A percentile compares a stretch with the other conserved stretches of the same genome.
These are phyloP conservation scores for Bonia amplexicaulis DNA, from an alignment of 176 grass and related monocot species.

Conservation along the genomic window DNA sequence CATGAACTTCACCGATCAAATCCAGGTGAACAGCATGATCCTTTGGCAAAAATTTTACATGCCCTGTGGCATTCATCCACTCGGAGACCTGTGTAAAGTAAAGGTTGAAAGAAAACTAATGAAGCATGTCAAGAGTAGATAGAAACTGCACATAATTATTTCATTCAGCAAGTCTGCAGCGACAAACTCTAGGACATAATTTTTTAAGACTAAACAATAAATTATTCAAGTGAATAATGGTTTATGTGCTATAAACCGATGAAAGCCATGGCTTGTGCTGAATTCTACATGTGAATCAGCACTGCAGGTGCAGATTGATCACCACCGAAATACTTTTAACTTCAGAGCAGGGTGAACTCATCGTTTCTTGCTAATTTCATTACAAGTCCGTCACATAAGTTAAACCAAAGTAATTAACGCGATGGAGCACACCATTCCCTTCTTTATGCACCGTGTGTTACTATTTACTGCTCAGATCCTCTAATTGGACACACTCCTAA, in stretches of 20 bases:
- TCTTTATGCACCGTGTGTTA: background rate
- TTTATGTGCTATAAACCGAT: background rate
- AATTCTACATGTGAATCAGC: background rate
- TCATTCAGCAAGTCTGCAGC: background rate
- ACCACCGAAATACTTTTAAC: background rate
- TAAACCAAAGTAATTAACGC: background rate
- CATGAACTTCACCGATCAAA: constrained; percentile 58
- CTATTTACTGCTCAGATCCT: background rate
- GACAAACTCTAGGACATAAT: background rate
- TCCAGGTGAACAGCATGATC: constrained; percentile 79
- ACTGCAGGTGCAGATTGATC: background rate
- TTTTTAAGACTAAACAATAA: background rate
- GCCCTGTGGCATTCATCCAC: constrained; percentile 62
- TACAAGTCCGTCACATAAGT: background rate
- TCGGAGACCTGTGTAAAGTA: constrained; percentile 68
- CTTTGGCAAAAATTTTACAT: constrained; percentile 50
- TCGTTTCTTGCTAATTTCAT: background rate
- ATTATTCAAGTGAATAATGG: background rate
- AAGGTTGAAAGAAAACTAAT: background rate
- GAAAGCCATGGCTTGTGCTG: background rate
- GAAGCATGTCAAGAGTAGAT: background rate
- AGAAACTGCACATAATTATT: background rate
- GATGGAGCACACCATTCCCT: background rate
- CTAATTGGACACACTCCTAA: background rate
- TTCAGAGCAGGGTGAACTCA: background rate